Conservation (phyloP, 2,329 filamentous ascomycete genomes). For the Ophiostoma sp. region DNA sequence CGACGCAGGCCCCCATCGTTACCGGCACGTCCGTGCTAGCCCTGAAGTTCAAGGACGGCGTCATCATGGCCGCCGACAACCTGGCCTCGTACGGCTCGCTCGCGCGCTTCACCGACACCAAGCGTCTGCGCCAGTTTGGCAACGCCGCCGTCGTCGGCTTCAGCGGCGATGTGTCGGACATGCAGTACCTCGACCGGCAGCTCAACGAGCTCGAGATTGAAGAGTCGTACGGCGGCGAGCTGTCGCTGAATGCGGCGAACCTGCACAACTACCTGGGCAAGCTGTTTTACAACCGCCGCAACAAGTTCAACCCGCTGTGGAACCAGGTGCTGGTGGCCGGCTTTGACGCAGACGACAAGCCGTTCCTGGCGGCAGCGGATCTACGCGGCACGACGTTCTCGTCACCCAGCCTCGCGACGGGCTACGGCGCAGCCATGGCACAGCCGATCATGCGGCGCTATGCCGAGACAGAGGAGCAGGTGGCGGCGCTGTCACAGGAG, state of each 20-base stretch:
- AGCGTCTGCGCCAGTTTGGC: slow-evolving; percentile 87
- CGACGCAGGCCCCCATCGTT: slow-evolving; percentile 88
- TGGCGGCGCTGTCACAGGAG: slow-evolving; percentile 66
- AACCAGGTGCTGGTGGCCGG: slow-evolving; percentile 91
- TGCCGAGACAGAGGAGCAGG: slow-evolving; percentile 77
- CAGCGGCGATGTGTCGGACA: slow-evolving; percentile 95
- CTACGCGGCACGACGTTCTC: slow-evolving; percentile 88
- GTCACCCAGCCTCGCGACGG: slow-evolving; percentile 82
- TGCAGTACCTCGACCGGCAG: slow-evolving; percentile 96
- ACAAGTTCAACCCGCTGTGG: slow-evolving; percentile 96
- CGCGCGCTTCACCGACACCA: slow-evolving; percentile 93
- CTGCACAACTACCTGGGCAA: slow-evolving; percentile 95
- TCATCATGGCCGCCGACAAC: slow-evolving; percentile 96
- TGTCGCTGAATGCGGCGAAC: slow-evolving; percentile 76
- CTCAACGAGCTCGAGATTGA: slow-evolving; percentile 79
- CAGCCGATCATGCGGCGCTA: slow-evolving; percentile 82
- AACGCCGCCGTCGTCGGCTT: slow-evolving; percentile 81
- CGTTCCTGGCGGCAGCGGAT: slow-evolving; percentile 89
- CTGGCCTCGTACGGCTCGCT: slow-evolving; percentile 95
- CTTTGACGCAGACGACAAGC: slow-evolving; percentile 69
- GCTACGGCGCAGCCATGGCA: slow-evolving; percentile 87
- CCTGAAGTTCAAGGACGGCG: slow-evolving; percentile 92
- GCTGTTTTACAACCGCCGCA: slow-evolving; percentile 90
- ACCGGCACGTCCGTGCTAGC: slow-evolving; percentile 94
- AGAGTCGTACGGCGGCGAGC: slow-evolving; percentile 68